These are phyloP conservation scores for Falciphora oryzae DNA, from an alignment of 2,329 filamentous ascomycete species.

Conservation along the genomic window DNA sequence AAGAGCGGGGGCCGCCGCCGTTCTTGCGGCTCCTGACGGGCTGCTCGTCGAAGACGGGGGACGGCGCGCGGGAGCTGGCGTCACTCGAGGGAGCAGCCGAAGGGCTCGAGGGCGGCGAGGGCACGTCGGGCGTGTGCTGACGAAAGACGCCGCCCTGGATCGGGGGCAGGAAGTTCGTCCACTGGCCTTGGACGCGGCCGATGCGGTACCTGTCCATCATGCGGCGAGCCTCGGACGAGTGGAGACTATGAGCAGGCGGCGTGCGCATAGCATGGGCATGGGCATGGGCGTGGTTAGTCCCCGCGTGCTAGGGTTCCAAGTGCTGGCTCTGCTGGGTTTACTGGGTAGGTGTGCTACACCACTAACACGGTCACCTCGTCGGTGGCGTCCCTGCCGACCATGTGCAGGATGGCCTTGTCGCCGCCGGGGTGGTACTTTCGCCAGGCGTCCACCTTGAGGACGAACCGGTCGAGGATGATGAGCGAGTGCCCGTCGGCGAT, in stretches of 20 bases:
- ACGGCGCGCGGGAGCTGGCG: conserved; percentile 33
- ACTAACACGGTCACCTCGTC: conserved; percentile 87
- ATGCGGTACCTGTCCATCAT: conserved; percentile 81
- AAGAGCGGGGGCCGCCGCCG: conserved; percentile 16
- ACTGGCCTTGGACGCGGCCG: conserved; percentile 71
- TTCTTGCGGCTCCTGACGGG: conserved; percentile 23
- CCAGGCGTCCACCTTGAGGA: conserved; percentile 86
- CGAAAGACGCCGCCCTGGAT: conserved; percentile 84
- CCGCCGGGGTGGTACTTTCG: conserved; percentile 87
- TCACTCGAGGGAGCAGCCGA: conserved; percentile 35
- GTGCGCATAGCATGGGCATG: too few species aligned
- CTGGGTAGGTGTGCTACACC: neutral
- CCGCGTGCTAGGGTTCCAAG: neutral
- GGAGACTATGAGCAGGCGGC: too few species aligned
- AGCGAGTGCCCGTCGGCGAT: conserved; percentile 79
- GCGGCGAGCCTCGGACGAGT: conserved; percentile 69
- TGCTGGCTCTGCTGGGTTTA: too few species aligned
- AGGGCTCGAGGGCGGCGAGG: neutral
- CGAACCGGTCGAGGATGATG: conserved; percentile 73
- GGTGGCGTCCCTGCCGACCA: conserved; percentile 90
- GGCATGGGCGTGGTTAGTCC: conserved; percentile 13
- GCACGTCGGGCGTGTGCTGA: conserved; percentile 18
- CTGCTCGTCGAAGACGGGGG: conserved; percentile 41
- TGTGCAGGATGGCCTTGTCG: conserved; percentile 83
- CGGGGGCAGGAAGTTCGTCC: conserved; percentile 84